Evolutionary conservation across 768 basidiomycete genomes (phyloP).

Genomic region (Russula sp.): DNA sequence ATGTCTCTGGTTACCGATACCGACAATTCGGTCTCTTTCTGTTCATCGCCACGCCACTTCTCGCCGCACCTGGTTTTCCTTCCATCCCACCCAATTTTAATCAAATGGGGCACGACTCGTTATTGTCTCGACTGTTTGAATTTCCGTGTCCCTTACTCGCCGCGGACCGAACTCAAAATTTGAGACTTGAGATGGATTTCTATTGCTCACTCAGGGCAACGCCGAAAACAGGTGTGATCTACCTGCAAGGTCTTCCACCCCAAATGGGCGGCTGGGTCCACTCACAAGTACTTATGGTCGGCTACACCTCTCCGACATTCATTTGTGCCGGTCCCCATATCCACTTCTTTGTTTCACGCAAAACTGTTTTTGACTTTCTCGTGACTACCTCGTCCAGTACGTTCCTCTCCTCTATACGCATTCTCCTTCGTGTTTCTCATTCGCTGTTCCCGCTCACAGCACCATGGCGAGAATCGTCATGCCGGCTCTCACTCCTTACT

Average conservation of each 20-base stretch:
- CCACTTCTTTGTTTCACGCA: not conserved
- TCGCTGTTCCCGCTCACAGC: not conserved
- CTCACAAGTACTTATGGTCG: constrained; percentile 16
- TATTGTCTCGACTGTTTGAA: constrained; percentile 19
- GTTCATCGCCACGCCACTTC: constrained; percentile 5
- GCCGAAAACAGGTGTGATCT: constrained; percentile 19
- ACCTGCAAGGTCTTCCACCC: constrained; percentile 11
- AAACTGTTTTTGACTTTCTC: not conserved
- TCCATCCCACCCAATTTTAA: constrained; percentile 9
- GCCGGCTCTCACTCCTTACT: constrained; percentile 19
- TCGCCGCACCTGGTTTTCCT: constrained; percentile 1
- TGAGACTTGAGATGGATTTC: constrained; percentile 6
- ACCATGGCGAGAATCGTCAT: constrained; percentile 21
- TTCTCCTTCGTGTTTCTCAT: constrained; percentile 4
- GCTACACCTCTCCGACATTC: constrained; percentile 12
- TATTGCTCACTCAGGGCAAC: constrained; percentile 9
- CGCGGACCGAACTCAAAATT: constrained; percentile 19
- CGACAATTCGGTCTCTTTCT: constrained; percentile 8
- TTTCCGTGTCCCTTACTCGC: constrained; percentile 7
- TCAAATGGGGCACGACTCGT: constrained; percentile 16
- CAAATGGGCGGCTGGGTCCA: constrained; percentile 20
- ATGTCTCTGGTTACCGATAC: constrained; percentile 11
- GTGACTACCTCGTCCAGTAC: constrained; percentile 5
- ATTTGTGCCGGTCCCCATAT: constrained; percentile 15
- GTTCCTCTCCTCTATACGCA: not conserved